Evolutionary conservation across 495 filamentous ascomycete genomes (phyloP).

Genomic region (Acidiella bohemica): DNA sequence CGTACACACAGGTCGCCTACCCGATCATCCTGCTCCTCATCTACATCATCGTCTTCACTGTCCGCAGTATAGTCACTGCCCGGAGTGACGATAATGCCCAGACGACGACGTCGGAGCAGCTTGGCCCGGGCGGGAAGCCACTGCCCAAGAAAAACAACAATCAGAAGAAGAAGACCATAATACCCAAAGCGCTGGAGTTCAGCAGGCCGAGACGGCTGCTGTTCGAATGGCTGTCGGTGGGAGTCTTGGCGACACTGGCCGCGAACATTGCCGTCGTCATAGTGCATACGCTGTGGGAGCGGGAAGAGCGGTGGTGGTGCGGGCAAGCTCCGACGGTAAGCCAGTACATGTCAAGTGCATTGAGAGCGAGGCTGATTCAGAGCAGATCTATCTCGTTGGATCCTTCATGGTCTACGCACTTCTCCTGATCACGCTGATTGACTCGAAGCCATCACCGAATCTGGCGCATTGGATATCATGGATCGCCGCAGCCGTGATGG

Average conservation of each 20-base stretch:
- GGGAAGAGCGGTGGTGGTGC: constrained; percentile 76
- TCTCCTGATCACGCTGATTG: constrained; percentile 65
- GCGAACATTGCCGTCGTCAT: constrained; percentile 63
- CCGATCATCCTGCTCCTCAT: constrained; percentile 54
- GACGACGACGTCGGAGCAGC: constrained; percentile 28
- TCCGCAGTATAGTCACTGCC: constrained; percentile 45
- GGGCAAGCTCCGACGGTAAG: constrained; percentile 72
- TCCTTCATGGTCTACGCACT: constrained; percentile 64
- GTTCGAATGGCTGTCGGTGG: constrained; percentile 61
- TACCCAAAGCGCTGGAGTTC: constrained; percentile 35
- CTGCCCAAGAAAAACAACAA: constrained; percentile 44
- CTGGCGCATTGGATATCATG: constrained; percentile 61
- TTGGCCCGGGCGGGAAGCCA: constrained; percentile 69
- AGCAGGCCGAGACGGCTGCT: constrained; percentile 45
- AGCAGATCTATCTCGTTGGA: constrained; percentile 65
- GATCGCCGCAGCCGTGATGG: constrained; percentile 51
- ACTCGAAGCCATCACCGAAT: constrained; percentile 61
- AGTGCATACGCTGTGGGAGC: constrained; percentile 53
- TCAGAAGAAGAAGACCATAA: constrained; percentile 31
- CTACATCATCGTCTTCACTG: constrained; percentile 51
- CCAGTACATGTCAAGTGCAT: constrained; percentile 12
- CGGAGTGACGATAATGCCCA: constrained; percentile 26
- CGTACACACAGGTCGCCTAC: constrained; percentile 45
- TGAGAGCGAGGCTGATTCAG: constrained; percentile 9
- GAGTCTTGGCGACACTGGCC: constrained; percentile 55